Conservation (phyloP, 129 eudicot species). For the Flaveria trinervia region DNA sequence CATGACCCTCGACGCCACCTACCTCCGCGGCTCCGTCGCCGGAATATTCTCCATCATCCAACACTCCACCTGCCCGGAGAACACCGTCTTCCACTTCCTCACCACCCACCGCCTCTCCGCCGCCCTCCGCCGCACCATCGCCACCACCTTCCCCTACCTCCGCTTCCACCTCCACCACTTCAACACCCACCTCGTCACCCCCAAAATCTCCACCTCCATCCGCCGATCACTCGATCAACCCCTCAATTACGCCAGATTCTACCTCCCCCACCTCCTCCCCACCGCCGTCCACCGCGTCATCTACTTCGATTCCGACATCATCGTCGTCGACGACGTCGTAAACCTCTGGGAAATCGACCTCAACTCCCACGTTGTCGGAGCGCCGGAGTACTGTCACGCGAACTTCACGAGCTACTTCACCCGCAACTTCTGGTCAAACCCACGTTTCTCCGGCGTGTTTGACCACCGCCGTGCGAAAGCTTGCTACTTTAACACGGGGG, state of each 20-base stretch:
- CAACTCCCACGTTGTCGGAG: conserved; percentile 62
- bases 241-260: conserved; percentile 82
- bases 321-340: conserved; percentile 72
- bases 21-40: conserved; percentile 95
- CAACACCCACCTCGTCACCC: conserved; percentile 53
- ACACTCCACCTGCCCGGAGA: conserved; percentile 81
- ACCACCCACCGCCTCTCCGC: conserved; percentile 48
- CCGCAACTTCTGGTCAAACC: conserved; percentile 59
- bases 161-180: conserved; percentile 68
- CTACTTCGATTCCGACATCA: conserved; percentile 89
- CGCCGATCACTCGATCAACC: conserved; percentile 96
- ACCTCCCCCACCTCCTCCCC: conserved; percentile 81
- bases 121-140: conserved; percentile 54
- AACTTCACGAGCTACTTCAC: conserved; percentile 86
- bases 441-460: conserved; percentile 39
- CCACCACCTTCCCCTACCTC: conserved; percentile 76
- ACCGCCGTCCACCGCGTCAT: conserved; percentile 59
- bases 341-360: conserved; percentile 65
- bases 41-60: conserved; percentile 83
- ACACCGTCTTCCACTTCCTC: conserved; percentile 83
- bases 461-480: conserved; percentile 30
- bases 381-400: conserved; percentile 89
- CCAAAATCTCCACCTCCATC: conserved; percentile 79
- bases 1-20: conserved; percentile 85
- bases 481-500: conserved; percentile 90